Conservation (phyloP, 176 grass and related monocot species). For the Musa troglodytarum region DNA sequence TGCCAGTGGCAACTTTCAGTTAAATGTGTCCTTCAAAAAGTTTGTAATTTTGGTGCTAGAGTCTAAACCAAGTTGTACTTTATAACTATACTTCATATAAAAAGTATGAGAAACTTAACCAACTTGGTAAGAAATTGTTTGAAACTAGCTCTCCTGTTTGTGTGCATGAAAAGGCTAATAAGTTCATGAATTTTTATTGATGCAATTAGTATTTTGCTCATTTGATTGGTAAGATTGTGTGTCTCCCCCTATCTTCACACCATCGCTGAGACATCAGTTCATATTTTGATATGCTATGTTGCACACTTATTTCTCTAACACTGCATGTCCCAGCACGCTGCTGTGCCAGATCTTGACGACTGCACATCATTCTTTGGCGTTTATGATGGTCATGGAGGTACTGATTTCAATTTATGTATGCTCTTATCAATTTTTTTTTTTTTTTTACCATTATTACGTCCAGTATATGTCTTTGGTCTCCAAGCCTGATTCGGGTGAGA, state of each 20-base stretch:
- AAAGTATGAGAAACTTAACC: too few species aligned
- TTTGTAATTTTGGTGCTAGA: not conserved
- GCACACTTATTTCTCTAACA: not conserved
- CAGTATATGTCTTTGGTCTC: not conserved
- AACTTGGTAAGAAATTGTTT: not conserved
- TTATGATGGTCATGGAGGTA: constrained; percentile 24
- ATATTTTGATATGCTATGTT: too few species aligned
- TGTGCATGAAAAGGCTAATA: not conserved
- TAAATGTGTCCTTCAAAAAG: too few species aligned
- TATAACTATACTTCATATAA: too few species aligned
- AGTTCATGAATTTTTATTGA: not conserved
- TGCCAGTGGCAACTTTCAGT: too few species aligned
- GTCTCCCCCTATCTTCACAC: too few species aligned
- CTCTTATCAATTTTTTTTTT: not conserved
- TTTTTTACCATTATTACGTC: too few species aligned
- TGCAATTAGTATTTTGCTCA: not conserved
- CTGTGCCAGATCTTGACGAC: constrained; percentile 14
- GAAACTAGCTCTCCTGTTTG: not conserved
- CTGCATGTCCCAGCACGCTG: constrained; percentile 10
- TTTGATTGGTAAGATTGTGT: too few species aligned
- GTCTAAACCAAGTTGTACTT: too few species aligned
- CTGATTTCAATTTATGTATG: constrained; percentile 12
- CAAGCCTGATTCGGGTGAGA: not conserved
- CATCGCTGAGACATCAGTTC: too few species aligned
- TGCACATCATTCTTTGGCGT: constrained; percentile 23